phyloP scores from a whole-genome alignment of 2,329 filamentous ascomycete species.

The Alternaria alternata region DNA sequence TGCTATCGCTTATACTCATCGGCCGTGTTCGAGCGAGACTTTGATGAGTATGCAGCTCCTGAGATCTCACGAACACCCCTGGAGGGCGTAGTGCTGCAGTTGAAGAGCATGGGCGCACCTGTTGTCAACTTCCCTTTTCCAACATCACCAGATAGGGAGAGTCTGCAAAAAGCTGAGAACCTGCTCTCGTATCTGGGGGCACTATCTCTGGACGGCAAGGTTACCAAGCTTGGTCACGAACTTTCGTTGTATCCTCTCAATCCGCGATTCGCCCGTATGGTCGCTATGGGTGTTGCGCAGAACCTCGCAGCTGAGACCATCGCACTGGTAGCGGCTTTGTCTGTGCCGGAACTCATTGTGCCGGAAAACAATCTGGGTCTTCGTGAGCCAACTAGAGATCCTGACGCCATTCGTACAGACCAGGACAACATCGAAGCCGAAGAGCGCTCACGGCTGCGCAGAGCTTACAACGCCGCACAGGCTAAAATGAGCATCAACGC shows the following conservation, averaged over 20 bases:
- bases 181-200: constrained; percentile 87
- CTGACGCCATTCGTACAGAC: constrained; percentile 62
- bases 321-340: constrained; percentile 85
- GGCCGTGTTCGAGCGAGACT: constrained; percentile 90
- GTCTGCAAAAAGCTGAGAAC: constrained; percentile 83
- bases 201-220: constrained; percentile 72
- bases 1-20: constrained; percentile 96
- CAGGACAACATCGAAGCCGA: constrained; percentile 77
- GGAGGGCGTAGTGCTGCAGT: constrained; percentile 85
- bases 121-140: constrained; percentile 96
- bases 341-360: constrained; percentile 87
- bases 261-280: constrained; percentile 88
- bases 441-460: constrained; percentile 70
- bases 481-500: constrained; percentile 79
- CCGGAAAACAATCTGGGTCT: constrained; percentile 80
- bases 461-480: constrained; percentile 75
- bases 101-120: constrained; percentile 93
- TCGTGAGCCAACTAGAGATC: constrained; percentile 55
- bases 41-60: constrained; percentile 83
- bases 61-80: constrained; percentile 92
- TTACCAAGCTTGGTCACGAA: constrained; percentile 80
- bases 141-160: constrained; percentile 80
- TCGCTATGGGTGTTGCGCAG: constrained; percentile 86
- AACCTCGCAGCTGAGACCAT: constrained; percentile 86
- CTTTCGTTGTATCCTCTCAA: constrained; percentile 90